Conservation (phyloP, 2,329 filamentous ascomycete genomes). For the Epichloe sp. region DNA sequence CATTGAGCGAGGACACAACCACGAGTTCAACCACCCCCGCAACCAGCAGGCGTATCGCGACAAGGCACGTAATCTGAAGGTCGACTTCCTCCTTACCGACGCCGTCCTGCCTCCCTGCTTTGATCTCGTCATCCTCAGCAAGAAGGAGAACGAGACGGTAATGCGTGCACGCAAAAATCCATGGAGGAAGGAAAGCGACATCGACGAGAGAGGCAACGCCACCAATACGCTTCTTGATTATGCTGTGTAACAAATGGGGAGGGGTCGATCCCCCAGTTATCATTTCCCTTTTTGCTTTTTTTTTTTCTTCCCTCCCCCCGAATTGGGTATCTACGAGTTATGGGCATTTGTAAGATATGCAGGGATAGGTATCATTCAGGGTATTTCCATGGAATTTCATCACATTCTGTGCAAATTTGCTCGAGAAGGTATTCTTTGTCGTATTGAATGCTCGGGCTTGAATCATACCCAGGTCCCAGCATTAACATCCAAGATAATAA, state of each 20-base stretch:
- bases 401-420: too few species aligned
- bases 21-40: conserved; percentile 29
- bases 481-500: too few species aligned
- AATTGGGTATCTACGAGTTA: too few species aligned
- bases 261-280: too few species aligned
- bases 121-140: conserved; percentile 34
- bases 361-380: too few species aligned
- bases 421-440: too few species aligned
- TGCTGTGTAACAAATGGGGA: too few species aligned
- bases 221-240: conserved; percentile 21
- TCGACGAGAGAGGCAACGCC: conserved; percentile 25
- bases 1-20: conserved; percentile 18
- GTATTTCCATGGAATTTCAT: too few species aligned
- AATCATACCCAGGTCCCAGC: too few species aligned
- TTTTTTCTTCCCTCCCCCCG: background rate
- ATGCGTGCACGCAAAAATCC: conserved; percentile 34
- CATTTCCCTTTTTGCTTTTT: background rate
- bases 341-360: too few species aligned
- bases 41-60: conserved; percentile 44
- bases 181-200: conserved; percentile 31
- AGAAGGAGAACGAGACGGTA: conserved; percentile 34
- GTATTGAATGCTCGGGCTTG: too few species aligned
- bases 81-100: conserved; percentile 35
- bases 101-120: conserved; percentile 32
- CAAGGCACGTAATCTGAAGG: conserved; percentile 44